Evolutionary conservation across 495 filamentous ascomycete species (phyloP), one percentile per base, ranked within the genome.

Genomic region (Bacidia gigantensis): DNA sequence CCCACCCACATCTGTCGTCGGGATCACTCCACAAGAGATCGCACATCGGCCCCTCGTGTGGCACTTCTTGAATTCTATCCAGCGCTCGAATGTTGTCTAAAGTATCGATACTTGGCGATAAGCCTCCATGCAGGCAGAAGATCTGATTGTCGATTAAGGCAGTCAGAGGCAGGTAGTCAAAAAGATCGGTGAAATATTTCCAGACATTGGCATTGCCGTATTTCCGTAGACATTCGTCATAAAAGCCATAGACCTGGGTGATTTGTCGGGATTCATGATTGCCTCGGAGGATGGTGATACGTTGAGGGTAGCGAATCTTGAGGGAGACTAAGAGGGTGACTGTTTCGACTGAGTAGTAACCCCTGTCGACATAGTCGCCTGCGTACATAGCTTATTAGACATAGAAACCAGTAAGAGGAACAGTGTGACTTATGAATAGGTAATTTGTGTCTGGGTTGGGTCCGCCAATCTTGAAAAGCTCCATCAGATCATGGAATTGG

Each of bases 61-160:
- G 92, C 32, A 98, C 92, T 71, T 98, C 92, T 70, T 98, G 92
- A 61, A 97, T 95, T 44, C 92, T 79, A 64, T 98, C 92, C 23
- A 98, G 79, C 12, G 87, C 87, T 56, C 90, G 76, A 64, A 98
- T 98, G 68, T 98, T 97, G 72, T 98, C 92, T 29, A 98, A 81
- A 23, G 92, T 97, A 67, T 98, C 92, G 62, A 98, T 97, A 64
- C 85, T 92, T 26, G 92, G 92, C 49, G 87, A 93, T 50, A 98
- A 76, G 55, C 92, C 92, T 60, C 92, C 92, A 71, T 98, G 92
- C 49, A 98, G 81, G 72, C 92, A 98, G 80, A 98, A 98, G 68
- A 98, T 98, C 75, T 98, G 92, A 71, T 95, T 96, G 71, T 98
- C 90, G 72, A 98, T 98, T 56, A 98, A 79, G 54, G 92, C 92